These are phyloP conservation scores for Poteriospumella lacustris DNA, from an alignment of 108 stramenopile species.

Conservation along the genomic window DNA sequence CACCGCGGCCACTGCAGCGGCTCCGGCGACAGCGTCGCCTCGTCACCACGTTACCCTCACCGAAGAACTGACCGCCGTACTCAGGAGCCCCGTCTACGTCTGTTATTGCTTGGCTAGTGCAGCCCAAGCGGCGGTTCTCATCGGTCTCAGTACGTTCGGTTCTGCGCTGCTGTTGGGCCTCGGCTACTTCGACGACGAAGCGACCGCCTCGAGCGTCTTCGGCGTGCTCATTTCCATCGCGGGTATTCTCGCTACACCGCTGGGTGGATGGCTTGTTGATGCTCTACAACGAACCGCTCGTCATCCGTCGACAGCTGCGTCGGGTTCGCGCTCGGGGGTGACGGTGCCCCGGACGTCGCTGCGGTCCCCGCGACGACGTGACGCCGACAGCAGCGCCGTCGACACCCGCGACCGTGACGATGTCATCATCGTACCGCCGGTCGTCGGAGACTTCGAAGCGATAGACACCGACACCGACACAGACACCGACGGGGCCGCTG, in stretches of 20 bases:
- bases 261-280: conserved; percentile 49
- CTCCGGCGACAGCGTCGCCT: background rate
- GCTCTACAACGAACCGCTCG: background rate
- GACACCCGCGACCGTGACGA: background rate
- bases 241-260: conserved; percentile 50
- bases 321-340: background rate
- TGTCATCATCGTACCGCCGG: background rate
- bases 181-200: conserved; percentile 32
- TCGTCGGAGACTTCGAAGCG: background rate
- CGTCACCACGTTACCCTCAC: background rate
- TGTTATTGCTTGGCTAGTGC: conserved; percentile 38
- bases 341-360: background rate
- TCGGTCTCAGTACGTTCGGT: conserved; percentile 46
- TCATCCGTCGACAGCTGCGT: background rate
- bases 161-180: conserved; percentile 37
- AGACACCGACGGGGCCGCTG: background rate
- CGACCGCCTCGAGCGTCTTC: conserved; percentile 35
- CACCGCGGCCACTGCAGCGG: background rate
- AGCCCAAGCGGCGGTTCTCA: conserved; percentile 37
- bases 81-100: conserved; percentile 33
- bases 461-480: background rate
- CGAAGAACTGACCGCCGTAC: conserved; percentile 33
- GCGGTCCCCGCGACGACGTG: background rate
- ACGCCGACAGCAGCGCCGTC: background rate
- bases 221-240: conserved; percentile 37